phyloP scores from a whole-genome alignment of 345 rosid genomes.

The Eucalyptus microcorys region DNA sequence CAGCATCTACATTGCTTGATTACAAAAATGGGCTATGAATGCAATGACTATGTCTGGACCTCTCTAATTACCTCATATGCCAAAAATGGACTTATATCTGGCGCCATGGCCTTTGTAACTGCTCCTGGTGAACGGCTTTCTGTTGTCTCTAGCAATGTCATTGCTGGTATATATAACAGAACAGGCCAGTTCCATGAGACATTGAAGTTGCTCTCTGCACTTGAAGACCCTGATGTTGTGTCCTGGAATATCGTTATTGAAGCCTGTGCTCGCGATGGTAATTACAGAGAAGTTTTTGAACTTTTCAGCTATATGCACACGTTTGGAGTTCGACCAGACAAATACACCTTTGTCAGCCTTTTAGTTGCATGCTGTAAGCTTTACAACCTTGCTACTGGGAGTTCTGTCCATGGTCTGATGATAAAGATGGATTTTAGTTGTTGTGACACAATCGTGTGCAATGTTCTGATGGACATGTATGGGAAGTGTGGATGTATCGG shows the following conservation, averaged over 20 bases:
- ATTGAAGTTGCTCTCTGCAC: constrained; percentile 45
- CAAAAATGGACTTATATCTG: constrained; percentile 35
- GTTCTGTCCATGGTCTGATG: constrained; percentile 60
- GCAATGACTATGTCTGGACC: constrained; percentile 48
- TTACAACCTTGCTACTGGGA: constrained; percentile 50
- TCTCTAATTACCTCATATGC: constrained; percentile 66
- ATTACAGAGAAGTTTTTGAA: constrained; percentile 40
- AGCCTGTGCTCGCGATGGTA: constrained; percentile 56
- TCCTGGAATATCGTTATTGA: constrained; percentile 79
- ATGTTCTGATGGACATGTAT: constrained; percentile 78
- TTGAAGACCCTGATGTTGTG: constrained; percentile 62
- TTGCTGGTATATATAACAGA: constrained; percentile 66
- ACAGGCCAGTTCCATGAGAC: constrained; percentile 45
- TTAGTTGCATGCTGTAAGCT: constrained; percentile 35
- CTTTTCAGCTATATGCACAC: constrained; percentile 51
- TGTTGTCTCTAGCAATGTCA: constrained; percentile 33
- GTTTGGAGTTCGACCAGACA: constrained; percentile 44
- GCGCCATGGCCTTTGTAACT: constrained; percentile 38
- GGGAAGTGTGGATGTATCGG: constrained; percentile 69
- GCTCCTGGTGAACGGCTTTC: constrained; percentile 14
- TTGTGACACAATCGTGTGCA: constrained; percentile 51
- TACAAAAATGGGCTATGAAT: constrained; percentile 53
- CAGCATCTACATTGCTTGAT: constrained; percentile 58
- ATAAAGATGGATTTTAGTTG: constrained; percentile 39
- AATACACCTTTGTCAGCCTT: constrained; percentile 71